A percentile compares a stretch with the other conserved stretches of the same genome.
Evolutionary conservation across 140 eudicot species (phyloP).

Genomic region (Flaveria floridana): DNA sequence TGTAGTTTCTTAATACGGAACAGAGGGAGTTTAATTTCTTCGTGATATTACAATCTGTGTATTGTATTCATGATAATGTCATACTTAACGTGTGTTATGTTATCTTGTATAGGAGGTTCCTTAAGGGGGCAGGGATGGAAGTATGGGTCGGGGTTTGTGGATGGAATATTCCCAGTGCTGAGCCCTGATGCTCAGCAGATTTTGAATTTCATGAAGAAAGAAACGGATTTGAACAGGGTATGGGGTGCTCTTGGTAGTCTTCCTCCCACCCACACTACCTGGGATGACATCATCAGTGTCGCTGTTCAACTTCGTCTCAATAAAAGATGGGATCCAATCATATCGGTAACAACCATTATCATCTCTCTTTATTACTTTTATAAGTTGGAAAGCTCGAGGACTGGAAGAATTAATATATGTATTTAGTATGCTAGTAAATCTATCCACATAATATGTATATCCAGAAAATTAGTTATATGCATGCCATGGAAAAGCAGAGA

Average conservation of each 20-base stretch:
- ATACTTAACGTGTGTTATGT: constrained; percentile 5
- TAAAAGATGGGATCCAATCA: constrained; percentile 71
- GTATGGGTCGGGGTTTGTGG: constrained; percentile 93
- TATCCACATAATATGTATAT: background rate
- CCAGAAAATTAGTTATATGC: background rate
- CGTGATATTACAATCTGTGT: background rate
- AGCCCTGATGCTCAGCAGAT: constrained; percentile 72
- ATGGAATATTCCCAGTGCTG: constrained; percentile 84
- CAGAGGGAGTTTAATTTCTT: background rate
- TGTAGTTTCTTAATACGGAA: background rate
- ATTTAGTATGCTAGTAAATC: background rate
- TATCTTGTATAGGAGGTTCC: constrained; percentile 62
- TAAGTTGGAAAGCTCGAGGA: constrained; percentile 12
- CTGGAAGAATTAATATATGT: constrained; percentile 10
- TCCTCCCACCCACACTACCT: constrained; percentile 67
- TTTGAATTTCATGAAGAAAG: constrained; percentile 58
- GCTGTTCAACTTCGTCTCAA: constrained; percentile 79
- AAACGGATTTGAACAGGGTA: constrained; percentile 43
- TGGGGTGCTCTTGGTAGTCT: constrained; percentile 62
- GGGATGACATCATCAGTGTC: constrained; percentile 79
- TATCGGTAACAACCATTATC: constrained; percentile 41
- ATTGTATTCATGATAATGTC: constrained; percentile 2
- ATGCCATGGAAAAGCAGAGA: background rate
- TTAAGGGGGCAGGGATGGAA: constrained; percentile 93
- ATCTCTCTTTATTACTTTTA: background rate